These are phyloP conservation scores for Aschersonia sp. DNA, from an alignment of 2,329 filamentous ascomycete species.

Conservation along the genomic window DNA sequence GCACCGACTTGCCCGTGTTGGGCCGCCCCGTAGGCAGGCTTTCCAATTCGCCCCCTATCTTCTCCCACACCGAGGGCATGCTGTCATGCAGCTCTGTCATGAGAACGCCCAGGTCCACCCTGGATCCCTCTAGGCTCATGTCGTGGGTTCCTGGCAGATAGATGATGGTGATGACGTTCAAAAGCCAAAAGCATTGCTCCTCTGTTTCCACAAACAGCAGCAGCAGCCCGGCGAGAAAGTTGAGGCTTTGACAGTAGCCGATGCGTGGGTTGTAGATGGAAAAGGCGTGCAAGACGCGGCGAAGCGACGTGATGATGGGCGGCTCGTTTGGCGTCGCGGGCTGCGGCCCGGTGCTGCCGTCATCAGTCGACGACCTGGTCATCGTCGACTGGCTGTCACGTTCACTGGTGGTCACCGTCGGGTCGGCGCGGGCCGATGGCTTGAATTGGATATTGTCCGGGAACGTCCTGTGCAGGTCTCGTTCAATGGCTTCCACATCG, in stretches of 20 bases:
- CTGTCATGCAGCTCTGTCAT: conserved; percentile 77
- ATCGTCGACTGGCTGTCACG: conserved; percentile 22
- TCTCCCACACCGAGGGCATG: conserved; percentile 72
- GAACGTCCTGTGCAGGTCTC: conserved; percentile 85
- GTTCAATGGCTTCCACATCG: conserved; percentile 81
- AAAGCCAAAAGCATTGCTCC: conserved; percentile 82
- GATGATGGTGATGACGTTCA: conserved; percentile 79
- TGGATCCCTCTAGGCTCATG: conserved; percentile 77
- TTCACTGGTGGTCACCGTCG: conserved; percentile 13
- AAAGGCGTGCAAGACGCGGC: conserved; percentile 78
- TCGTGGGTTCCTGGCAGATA: conserved; percentile 89
- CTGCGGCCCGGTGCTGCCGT: conserved; percentile 19
- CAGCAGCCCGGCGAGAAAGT: conserved; percentile 82
- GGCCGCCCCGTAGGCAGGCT: conserved; percentile 24
- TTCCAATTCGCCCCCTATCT: conserved; percentile 69
- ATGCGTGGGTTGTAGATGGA: conserved; percentile 81
- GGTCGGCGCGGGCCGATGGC: conserved; percentile 29
- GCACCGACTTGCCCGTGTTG: conserved; percentile 19
- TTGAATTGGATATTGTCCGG: conserved; percentile 90
- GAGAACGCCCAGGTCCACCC: conserved; percentile 84
- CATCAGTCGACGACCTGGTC: conserved; percentile 16
- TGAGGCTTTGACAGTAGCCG: conserved; percentile 90
- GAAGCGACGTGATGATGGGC: conserved; percentile 64
- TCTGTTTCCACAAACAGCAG: conserved; percentile 79
- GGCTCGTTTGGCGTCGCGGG: conserved; percentile 42